These are phyloP conservation scores for Chaetomium olivaceum DNA, from an alignment of 2,329 filamentous ascomycete genomes.

Conservation along the genomic window DNA sequence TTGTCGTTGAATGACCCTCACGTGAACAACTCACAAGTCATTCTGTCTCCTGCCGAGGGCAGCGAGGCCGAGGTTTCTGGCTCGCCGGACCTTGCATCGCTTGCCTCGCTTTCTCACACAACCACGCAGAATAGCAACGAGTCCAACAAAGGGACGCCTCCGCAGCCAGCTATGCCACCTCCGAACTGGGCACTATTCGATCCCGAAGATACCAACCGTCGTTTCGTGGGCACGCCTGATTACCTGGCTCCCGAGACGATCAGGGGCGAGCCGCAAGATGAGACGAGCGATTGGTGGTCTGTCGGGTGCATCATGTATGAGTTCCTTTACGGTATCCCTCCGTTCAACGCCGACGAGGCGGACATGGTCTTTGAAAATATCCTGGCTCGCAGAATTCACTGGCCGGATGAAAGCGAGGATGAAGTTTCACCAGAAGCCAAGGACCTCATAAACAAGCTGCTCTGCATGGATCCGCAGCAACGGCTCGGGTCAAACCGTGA, in stretches of 20 bases:
- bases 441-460: conserved; percentile 88
- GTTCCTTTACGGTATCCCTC: conserved; percentile 88
- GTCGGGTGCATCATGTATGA: conserved; percentile 98
- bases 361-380: conserved; percentile 98
- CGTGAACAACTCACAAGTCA: conserved; percentile 45
- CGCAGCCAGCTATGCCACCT: conserved; percentile 72
- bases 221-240: conserved; percentile 95
- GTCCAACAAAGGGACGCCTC: conserved; percentile 60
- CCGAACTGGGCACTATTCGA: conserved; percentile 93
- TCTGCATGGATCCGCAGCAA: conserved; percentile 79
- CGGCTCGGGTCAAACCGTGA: conserved; percentile 83
- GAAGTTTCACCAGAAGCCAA: conserved; percentile 85
- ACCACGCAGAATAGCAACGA: conserved; percentile 43
- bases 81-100: conserved; percentile 73
- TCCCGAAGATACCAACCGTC: conserved; percentile 86
- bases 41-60: conserved; percentile 70
- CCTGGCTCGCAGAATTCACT: conserved; percentile 81
- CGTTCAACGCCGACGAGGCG: conserved; percentile 86
- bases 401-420: conserved; percentile 81
- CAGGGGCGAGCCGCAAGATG: conserved; percentile 90
- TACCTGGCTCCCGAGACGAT: conserved; percentile 97
- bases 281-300: conserved; percentile 99
- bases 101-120: conserved; percentile 63
- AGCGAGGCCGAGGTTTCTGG: conserved; percentile 68
- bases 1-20: conserved; percentile 71